Base-by-base conservation (phyloP, 1,139 yeast genomes). In the Arxiozyma telluris region DNA sequence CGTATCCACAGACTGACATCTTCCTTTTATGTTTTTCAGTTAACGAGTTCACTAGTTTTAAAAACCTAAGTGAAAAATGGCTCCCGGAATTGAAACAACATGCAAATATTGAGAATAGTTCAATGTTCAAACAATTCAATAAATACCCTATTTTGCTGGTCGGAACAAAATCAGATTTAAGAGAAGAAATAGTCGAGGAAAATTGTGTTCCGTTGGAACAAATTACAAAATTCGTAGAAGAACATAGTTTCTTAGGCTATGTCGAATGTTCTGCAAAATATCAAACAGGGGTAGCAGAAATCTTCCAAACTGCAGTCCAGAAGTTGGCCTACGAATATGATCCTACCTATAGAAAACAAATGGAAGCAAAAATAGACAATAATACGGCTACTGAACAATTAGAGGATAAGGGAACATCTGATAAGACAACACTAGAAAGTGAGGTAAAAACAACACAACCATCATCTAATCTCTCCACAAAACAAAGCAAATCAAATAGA, bases 181-280 rank as follows among this genome's bases (percentile, higher is more conserved):
- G 96, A 66, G 95, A 88, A 51, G 95, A 88, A 65, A 82, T 82
- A 50, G 78, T 77, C 54, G 30, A 22, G 9, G 30, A 50, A 15
- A 17, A n/a, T 15, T 23, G 41, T 34, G n/a, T 27, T 4, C 17
- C 46, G 3, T 69, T 71, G 49, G 76, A 79, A 27, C 89, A 87
- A 64, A 96, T 93, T 41, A 69, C 71, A 48, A 78, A 80, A 60
- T 73, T 87, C 63, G 91, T 94, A 38, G 77, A 80, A 62, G 90
- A 86, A 43, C 73, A 85, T 54, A 85, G 87, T 1, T 87, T 95
- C 44, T 79, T 84, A 57, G 81, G 80, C 57, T 87, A 89, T 69
- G 74, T 87, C 59, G 97, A 90, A 72, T 90, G 97, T 70, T 87
- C 96, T 2, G 96, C 97, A n/a, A 87, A 93, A 22, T 85, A 94